Percentiles rank a stretch among this genome's conserved stretches.
phyloP scores from a whole-genome alignment of 257 asterid species.

The Perilla frutescens region DNA sequence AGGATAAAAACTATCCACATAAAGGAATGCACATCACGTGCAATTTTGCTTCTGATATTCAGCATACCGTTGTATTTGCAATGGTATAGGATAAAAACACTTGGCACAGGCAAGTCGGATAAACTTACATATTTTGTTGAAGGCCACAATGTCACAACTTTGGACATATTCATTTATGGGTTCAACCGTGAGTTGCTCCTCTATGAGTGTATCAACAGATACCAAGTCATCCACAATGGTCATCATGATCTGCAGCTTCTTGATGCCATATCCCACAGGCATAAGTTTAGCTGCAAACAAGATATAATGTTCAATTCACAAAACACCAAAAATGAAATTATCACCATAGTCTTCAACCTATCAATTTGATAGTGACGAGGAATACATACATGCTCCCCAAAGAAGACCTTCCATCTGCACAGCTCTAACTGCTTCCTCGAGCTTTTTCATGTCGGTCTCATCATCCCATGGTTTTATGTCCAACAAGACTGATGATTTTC shows the following conservation, averaged over 20 bases:
- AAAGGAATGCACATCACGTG: too few species aligned
- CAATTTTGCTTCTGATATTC: too few species aligned
- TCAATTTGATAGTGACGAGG: not conserved
- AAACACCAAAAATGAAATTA: not conserved
- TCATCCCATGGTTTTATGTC: conserved; percentile 97
- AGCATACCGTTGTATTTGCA: too few species aligned
- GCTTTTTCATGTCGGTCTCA: conserved; percentile 95
- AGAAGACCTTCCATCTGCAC: conserved; percentile 79
- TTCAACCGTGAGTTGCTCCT: conserved; percentile 46
- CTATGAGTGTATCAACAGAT: conserved; percentile 68
- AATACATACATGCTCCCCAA: conserved; percentile 87
- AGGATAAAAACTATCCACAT: not conserved
- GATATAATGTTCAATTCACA: not conserved
- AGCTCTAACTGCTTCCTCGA: conserved; percentile 85
- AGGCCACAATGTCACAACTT: conserved; percentile 50
- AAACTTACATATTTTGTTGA: conserved; percentile 49
- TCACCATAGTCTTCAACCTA: too few species aligned
- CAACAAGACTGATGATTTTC: conserved; percentile 62
- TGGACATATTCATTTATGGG: conserved; percentile 46
- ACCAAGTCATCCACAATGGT: conserved; percentile 87
- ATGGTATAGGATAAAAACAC: not conserved
- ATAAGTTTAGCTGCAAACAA: conserved; percentile 69
- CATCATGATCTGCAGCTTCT: conserved; percentile 86
- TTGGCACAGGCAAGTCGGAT: not conserved
- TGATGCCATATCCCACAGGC: conserved; percentile 88